These are phyloP conservation scores for Nakazawaea wyomingensis DNA, from an alignment of 805 yeast genomes.

Conservation along the genomic window DNA sequence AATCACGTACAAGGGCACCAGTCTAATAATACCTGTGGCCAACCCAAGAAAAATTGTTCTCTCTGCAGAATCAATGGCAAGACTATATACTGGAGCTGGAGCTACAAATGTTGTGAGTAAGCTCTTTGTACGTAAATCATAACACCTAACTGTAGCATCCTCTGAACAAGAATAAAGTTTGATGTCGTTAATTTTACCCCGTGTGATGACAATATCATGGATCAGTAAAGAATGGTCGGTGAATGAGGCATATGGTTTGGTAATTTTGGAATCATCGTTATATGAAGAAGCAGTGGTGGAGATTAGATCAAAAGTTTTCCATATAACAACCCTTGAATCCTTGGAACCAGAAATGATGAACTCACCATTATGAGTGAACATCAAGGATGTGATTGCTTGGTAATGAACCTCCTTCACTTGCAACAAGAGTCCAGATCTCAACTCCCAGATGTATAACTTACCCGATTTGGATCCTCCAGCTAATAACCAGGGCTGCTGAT, in stretches of 20 bases:
- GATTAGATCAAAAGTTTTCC: conserved; percentile 64
- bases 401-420: conserved; percentile 79
- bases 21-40: conserved; percentile 53
- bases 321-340: conserved; percentile 74
- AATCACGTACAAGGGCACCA: conserved; percentile 47
- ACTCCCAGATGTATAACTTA: conserved; percentile 78
- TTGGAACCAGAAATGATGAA: conserved; percentile 70
- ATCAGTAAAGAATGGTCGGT: conserved; percentile 54
- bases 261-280: conserved; percentile 20
- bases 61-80: conserved; percentile 74
- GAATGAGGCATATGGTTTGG: conserved; percentile 54
- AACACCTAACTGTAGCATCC: conserved; percentile 73
- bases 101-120: conserved; percentile 71
- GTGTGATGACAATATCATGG: conserved; percentile 34
- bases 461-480: conserved; percentile 78
- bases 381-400: conserved; percentile 60
- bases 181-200: conserved; percentile 54
- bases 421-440: conserved; percentile 68
- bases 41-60: conserved; percentile 71
- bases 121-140: conserved; percentile 42
- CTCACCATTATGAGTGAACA: conserved; percentile 57
- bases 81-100: conserved; percentile 47
- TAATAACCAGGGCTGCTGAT: conserved; percentile 41
- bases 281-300: no score
- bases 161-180: conserved; percentile 63